These are phyloP conservation scores for Umbilicus rupestris DNA, from an alignment of 164 flowering plant species.

Conservation along the genomic window DNA sequence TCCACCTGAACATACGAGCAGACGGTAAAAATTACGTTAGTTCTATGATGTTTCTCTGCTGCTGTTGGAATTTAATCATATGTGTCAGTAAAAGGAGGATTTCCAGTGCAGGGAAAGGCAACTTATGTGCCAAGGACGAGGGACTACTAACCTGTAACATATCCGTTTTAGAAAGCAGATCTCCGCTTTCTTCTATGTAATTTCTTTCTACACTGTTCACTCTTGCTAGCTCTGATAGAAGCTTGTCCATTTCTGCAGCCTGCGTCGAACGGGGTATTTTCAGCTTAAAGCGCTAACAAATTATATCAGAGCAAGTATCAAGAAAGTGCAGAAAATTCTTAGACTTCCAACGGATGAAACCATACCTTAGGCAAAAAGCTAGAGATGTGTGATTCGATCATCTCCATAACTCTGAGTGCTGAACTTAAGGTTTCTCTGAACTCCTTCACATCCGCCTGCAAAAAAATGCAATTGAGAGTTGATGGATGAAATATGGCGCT, in stretches of 20 bases:
- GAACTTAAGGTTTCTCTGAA: slow-evolving; percentile 44
- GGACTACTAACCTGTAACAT: slow-evolving; percentile 45
- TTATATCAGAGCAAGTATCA: no score
- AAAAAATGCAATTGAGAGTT: not conserved
- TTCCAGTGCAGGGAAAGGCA: no score
- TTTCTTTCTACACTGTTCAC: slow-evolving; percentile 43
- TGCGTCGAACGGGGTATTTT: slow-evolving; percentile 19
- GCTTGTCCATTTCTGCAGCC: slow-evolving; percentile 48
- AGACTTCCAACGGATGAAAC: not conserved
- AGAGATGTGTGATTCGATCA: slow-evolving; percentile 28
- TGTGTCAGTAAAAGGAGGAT: not conserved
- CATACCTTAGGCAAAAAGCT: slow-evolving; percentile 49
- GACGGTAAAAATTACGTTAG: not conserved
- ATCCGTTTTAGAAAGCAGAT: slow-evolving; percentile 31
- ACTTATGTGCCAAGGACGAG: not conserved
- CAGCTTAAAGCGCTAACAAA: not conserved
- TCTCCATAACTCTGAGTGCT: slow-evolving; percentile 41
- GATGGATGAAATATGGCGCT: not conserved
- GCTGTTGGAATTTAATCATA: not conserved
- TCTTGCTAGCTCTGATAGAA: slow-evolving; percentile 51
- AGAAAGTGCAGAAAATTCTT: not conserved
- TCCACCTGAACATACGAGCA: slow-evolving; percentile 35
- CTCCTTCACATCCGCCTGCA: slow-evolving; percentile 51
- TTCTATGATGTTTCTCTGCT: not conserved
- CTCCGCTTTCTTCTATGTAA: slow-evolving; percentile 55